Evolutionary conservation across 202 grass and related monocot genomes (phyloP).

Genomic region (Sporobolus alterniflorus): DNA sequence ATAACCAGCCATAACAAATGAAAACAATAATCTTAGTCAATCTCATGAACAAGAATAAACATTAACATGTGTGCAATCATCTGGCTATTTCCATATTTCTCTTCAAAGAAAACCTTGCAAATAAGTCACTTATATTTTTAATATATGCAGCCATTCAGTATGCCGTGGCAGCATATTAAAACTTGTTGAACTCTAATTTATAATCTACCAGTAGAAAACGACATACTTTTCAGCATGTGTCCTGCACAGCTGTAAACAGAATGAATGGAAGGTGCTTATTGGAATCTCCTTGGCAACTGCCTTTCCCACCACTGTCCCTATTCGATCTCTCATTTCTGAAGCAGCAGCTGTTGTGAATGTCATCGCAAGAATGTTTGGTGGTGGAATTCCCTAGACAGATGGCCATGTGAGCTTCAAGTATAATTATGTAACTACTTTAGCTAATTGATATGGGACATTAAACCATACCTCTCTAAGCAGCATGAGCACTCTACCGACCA

Average conservation of each 20-base stretch:
- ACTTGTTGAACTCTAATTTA: not conserved
- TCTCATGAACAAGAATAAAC: not conserved
- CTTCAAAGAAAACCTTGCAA: not conserved
- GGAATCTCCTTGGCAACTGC: slow-evolving; percentile 78
- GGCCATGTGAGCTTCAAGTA: slow-evolving; percentile 37
- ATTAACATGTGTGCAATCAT: not conserved
- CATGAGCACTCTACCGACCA: slow-evolving; percentile 91
- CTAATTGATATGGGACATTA: slow-evolving; percentile 21
- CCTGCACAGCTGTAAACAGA: slow-evolving; percentile 93
- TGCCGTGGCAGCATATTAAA: not conserved
- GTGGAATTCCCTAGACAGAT: slow-evolving; percentile 57
- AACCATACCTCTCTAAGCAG: slow-evolving; percentile 84
- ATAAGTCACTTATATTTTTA: not conserved
- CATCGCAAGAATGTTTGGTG: slow-evolving; percentile 90
- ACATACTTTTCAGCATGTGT: slow-evolving; percentile 88
- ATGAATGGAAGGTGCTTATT: slow-evolving; percentile 98
- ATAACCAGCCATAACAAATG: not conserved
- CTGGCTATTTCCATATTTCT: slow-evolving; percentile 14
- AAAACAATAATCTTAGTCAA: slow-evolving; percentile 30
- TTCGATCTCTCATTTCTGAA: slow-evolving; percentile 91
- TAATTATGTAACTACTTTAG: slow-evolving; percentile 24
- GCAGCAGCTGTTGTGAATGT: slow-evolving; percentile 94
- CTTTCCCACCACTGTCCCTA: slow-evolving; percentile 84
- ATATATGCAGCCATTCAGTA: not conserved
- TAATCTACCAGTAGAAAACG: slow-evolving; percentile 22